These are phyloP conservation scores for Pleomassaria siparia DNA, from an alignment of 2,329 filamentous ascomycete genomes.

Conservation along the genomic window DNA sequence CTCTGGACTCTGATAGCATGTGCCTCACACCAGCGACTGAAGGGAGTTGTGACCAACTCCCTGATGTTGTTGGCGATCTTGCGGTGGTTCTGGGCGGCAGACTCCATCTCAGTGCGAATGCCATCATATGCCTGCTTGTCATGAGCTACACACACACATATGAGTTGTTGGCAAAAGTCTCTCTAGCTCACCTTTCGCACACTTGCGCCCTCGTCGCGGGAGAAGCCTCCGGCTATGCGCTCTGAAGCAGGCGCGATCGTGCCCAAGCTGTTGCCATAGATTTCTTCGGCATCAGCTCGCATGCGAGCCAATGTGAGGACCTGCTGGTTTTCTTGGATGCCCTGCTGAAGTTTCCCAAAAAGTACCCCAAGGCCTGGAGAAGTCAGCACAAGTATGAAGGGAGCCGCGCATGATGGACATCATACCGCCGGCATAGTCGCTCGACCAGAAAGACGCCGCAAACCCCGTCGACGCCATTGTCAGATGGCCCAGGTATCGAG, in stretches of 20 bases:
- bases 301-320: conserved; percentile 86
- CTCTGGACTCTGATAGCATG: conserved; percentile 89
- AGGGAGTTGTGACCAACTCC: conserved; percentile 91
- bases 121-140: conserved; percentile 85
- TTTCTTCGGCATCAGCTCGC: conserved; percentile 93
- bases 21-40: conserved; percentile 93
- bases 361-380: conserved; percentile 75
- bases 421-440: conserved; percentile 91
- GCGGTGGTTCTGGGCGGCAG: conserved; percentile 84
- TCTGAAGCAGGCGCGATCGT: conserved; percentile 83
- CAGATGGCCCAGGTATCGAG: conserved; percentile 20
- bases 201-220: conserved; percentile 90
- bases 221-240: conserved; percentile 80
- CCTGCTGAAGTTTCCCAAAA: conserved; percentile 95
- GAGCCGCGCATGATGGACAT: conserved; percentile 10
- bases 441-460: conserved; percentile 95
- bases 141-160: conserved; percentile 22
- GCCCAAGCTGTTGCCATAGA: conserved; percentile 77
- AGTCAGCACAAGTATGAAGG: conserved; percentile 22
- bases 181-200: conserved; percentile 82
- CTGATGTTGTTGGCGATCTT: conserved; percentile 97
- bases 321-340: conserved; percentile 92
- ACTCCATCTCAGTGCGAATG: conserved; percentile 87
- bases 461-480: conserved; percentile 58
- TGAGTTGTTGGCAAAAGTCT: no score